Evolutionary conservation across 202 grass and related monocot genomes (phyloP), one percentile per base, ranked within the genome.

Genomic region (Bolboschoenoplectus hybrid): DNA sequence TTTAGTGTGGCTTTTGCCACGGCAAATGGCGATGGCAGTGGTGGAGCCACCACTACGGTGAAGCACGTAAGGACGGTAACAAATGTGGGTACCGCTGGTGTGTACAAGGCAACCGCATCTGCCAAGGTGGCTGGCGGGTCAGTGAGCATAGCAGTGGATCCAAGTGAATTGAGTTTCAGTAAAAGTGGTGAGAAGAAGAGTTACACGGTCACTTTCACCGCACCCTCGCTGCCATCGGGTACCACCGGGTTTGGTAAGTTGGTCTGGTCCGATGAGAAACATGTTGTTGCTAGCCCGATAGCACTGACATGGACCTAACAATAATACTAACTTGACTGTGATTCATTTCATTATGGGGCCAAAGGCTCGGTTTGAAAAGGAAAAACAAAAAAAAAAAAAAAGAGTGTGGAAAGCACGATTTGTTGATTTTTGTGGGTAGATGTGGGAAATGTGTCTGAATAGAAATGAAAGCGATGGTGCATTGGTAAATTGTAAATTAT

Each of bases 181-280:
- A 50, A 84, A 71, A 67, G 0, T 6, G 91, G 95, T 6, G 95
- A 95, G 82, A 93, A 89, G 90, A 92, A 91, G 89, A 91, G 93
- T 80, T 98, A 91, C 89, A 95, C 90, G 49, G 91, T 93, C 55
- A 92, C 73, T 62, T 98, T 98, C 91, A 90, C 90, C 9, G 63
- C 95, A 6, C 85, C 82, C 46, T 92, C 93, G 26, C 86, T 89
- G 86, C 95, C 95, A 4, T 92, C 90, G 4, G 91, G 88, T 46
- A 87, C 95, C 45, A 38, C 77, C 35, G 88, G 87, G 0, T 95
- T 95, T 61, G 93, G 91, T 12, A 85, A 85, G 63, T 87, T 98
- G 73, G 89, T 90, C 1, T 98, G 95, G 95, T 93, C 95, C 2
- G 91, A 98, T 35, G 93, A 91, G 5, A 93, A 93, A 88, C 93